These are phyloP conservation scores for Saitozyma podzolica DNA, from an alignment of 768 basidiomycete genomes.

Conservation along the genomic window DNA sequence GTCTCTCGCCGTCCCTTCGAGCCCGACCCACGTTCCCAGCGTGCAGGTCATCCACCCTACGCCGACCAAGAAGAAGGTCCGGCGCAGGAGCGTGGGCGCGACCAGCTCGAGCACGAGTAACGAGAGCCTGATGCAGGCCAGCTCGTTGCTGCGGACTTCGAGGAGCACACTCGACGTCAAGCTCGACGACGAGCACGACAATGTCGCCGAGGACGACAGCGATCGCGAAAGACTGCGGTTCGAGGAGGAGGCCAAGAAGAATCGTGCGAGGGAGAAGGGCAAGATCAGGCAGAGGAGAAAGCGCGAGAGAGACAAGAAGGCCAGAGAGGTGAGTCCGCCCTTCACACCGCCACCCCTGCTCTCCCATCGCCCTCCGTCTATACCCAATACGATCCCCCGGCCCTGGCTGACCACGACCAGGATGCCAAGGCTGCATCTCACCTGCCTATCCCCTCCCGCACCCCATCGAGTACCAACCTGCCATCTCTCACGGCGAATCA, in stretches of 20 bases:
- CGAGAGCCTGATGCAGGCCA: background rate
- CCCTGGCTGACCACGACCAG: background rate
- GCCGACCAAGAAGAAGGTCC: slow-evolving; percentile 13
- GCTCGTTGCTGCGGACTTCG: background rate
- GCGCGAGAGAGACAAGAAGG: slow-evolving; percentile 37
- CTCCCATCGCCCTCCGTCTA: background rate
- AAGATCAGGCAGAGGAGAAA: slow-evolving; percentile 39
- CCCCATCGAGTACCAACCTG: slow-evolving; percentile 9
- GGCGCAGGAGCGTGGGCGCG: background rate
- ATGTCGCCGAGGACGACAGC: slow-evolving; percentile 23
- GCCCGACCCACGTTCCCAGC: slow-evolving; percentile 3
- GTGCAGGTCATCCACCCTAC: slow-evolving; percentile 22
- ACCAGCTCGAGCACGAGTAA: background rate
- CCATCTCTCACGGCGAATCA: slow-evolving; percentile 1
- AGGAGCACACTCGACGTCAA: background rate
- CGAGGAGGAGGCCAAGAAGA: slow-evolving; percentile 21
- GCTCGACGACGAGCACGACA: slow-evolving; percentile 8
- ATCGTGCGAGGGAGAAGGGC: slow-evolving; percentile 37
- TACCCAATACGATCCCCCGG: background rate
- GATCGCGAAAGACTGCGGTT: slow-evolving; percentile 20
- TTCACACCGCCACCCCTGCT: background rate
- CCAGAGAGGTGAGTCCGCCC: slow-evolving; percentile 30
- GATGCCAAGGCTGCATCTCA: slow-evolving; percentile 8
- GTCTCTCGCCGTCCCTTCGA: slow-evolving; percentile 3
- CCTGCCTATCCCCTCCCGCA: slow-evolving; percentile 19